Evolutionary conservation across 2,329 filamentous ascomycete genomes (phyloP).

Genomic region (Tolypocladium pustulatum): DNA sequence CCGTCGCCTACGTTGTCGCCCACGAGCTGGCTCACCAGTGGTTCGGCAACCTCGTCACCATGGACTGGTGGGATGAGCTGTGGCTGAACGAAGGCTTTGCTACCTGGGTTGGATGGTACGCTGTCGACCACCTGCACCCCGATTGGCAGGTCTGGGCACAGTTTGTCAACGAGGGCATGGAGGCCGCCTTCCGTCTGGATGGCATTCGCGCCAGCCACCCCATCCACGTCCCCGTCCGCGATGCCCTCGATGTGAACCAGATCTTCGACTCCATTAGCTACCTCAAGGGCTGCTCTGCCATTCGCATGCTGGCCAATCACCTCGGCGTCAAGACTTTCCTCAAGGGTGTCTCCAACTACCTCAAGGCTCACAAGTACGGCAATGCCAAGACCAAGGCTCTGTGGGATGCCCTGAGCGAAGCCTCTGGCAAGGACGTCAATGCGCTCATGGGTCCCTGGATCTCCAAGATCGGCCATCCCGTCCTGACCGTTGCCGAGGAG

Average conservation of each 20-base stretch:
- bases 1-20: slow-evolving; percentile 94
- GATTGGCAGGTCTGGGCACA: slow-evolving; percentile 98
- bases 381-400: slow-evolving; percentile 87
- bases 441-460: slow-evolving; percentile 93
- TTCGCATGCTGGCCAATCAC: slow-evolving; percentile 90
- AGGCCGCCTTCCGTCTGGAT: slow-evolving; percentile 83
- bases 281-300: slow-evolving; percentile 89
- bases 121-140: slow-evolving; percentile 82
- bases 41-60: slow-evolving; percentile 92
- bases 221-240: slow-evolving; percentile 88
- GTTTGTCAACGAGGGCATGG: slow-evolving; percentile 91
- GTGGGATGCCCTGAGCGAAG: slow-evolving; percentile 79
- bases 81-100: slow-evolving; percentile 97
- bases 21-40: slow-evolving; percentile 95
- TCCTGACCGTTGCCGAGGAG: slow-evolving; percentile 77
- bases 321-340: slow-evolving; percentile 83
- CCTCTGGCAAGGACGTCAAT: slow-evolving; percentile 78
- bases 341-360: slow-evolving; percentile 79
- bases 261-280: slow-evolving; percentile 98
- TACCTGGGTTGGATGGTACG: slow-evolving; percentile 96
- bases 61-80: slow-evolving; percentile 93
- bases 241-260: slow-evolving; percentile 92
- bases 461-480: slow-evolving; percentile 86
- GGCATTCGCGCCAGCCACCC: slow-evolving; percentile 86
- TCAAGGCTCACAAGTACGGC: slow-evolving; percentile 78